Evolutionary conservation across 2,329 filamentous ascomycete species (phyloP), one percentile per base, ranked within the genome.

Genomic region (Neonectria neomacrospora): DNA sequence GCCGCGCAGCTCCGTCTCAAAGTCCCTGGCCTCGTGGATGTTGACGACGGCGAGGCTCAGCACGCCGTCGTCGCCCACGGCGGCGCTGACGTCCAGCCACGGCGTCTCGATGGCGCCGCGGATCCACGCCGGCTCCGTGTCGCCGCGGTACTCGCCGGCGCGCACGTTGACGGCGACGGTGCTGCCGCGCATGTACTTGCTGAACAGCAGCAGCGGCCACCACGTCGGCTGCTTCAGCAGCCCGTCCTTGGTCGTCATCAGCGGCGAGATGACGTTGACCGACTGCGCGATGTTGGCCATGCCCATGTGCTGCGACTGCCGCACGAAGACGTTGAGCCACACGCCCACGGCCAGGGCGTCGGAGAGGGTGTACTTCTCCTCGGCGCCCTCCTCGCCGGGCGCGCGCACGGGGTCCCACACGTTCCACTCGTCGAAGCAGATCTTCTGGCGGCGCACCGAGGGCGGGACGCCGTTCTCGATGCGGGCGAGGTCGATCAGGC

Each of bases 401-500:
- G 91, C 91, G 9, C 91, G 86, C 56, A 84, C 81, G 0, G 90
- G 90, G 70, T 93, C 90, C 91, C 91, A 94, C 9, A 94, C 91
- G 75, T 94, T 94, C 91, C 91, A 94, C 77, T 94, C 91, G 74
- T 94, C 91, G 74, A 94, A 94, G 81, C 91, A 94, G 75, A 94
- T 92, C 54, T 85, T 90, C 50, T 88, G 90, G 3, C 85, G 81
- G 4, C 86, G 85, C n/a, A 89, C 85, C 0, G 81, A 80, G 0
- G 83, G 79, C 0, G 89, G 84, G 0, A 90, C 84, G 42, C 81
- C 79, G 76, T 91, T 90, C 75, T 92, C 89, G 72, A 92, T 89
- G 34, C 89, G 83, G 0, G 91, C 91, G 1, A 94, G 85, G 74
- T 94, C 91, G 68, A 93, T 92, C 2, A 93, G 80, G 1, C 84